Evolutionary conservation across 2,329 filamentous ascomycete genomes (phyloP).

Genomic region (Monilinia fructicola): DNA sequence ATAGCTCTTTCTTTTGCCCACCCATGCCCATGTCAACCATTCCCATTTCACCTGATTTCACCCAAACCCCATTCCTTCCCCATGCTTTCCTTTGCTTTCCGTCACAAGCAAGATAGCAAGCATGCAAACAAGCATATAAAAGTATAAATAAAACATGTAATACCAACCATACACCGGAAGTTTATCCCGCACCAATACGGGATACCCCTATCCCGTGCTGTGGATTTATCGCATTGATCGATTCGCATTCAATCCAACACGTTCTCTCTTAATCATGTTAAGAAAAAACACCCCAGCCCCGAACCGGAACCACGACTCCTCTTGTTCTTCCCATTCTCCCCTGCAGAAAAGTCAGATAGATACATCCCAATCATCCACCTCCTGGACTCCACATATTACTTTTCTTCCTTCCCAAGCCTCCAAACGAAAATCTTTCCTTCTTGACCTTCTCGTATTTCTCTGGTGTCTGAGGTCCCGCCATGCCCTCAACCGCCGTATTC

Average conservation of each 20-base stretch:
- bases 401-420: slow-evolving; percentile 64
- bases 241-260: neutral
- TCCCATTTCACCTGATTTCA: slow-evolving; percentile 1
- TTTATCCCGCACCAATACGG: neutral
- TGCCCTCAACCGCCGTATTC: slow-evolving; percentile 36
- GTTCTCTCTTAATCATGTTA: slow-evolving; percentile 7
- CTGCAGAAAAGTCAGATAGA: slow-evolving; percentile 29
- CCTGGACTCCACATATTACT: slow-evolving; percentile 49
- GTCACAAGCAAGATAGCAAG: neutral
- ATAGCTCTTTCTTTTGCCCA: slow-evolving; percentile 7
- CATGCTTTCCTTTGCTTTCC: neutral
- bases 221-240: neutral
- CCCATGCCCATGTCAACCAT: slow-evolving; percentile 2
- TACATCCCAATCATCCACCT: slow-evolving; percentile 14
- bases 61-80: slow-evolving; percentile 6
- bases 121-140: slow-evolving; percentile 6
- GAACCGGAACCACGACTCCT: neutral
- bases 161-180: slow-evolving; percentile 10
- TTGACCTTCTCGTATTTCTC: slow-evolving; percentile 50
- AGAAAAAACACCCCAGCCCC: slow-evolving; percentile 7
- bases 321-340: slow-evolving; percentile 41
- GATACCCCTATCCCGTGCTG: neutral
- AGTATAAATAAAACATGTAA: slow-evolving; percentile 12
- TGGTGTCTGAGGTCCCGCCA: slow-evolving; percentile 34
- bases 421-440: slow-evolving; percentile 66